Evolutionary conservation across 257 asterid genomes (phyloP).

Genomic region (Solanum boliviense): DNA sequence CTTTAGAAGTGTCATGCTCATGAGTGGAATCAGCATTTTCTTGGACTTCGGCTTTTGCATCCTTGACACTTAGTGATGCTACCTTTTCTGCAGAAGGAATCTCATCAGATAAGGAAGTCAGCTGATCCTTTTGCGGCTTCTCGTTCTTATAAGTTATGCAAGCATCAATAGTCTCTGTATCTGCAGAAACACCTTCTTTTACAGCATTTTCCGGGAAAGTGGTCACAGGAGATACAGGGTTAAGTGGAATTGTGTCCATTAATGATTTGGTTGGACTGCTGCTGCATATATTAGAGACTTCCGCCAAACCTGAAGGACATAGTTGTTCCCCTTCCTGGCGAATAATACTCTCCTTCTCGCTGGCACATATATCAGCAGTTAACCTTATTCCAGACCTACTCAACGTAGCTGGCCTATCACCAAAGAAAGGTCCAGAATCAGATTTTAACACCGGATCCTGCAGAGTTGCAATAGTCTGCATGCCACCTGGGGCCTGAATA

Average conservation of each 20-base stretch:
- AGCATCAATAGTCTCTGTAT: constrained; percentile 16
- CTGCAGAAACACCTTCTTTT: constrained; percentile 20
- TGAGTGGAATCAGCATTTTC: constrained; percentile 20
- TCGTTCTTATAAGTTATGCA: constrained; percentile 2
- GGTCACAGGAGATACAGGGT: constrained; percentile 10
- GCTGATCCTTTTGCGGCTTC: constrained; percentile 24
- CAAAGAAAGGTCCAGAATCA: constrained; percentile 22
- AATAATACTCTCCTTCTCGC: constrained; percentile 10
- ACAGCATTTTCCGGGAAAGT: constrained; percentile 6
- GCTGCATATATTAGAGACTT: constrained; percentile 19
- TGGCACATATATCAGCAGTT: constrained; percentile 11
- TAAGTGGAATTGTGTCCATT: constrained; percentile 9
- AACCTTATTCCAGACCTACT: constrained; percentile 21
- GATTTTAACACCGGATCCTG: constrained; percentile 14
- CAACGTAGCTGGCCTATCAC: constrained; percentile 14
- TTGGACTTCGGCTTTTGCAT: constrained; percentile 46
- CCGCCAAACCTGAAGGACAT: constrained; percentile 12
- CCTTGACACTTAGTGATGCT: constrained; percentile 40
- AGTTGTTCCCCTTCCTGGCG: constrained; percentile 21
- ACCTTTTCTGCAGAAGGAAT: constrained; percentile 60
- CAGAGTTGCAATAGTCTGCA: constrained; percentile 16
- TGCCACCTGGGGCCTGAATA: constrained; percentile 18
- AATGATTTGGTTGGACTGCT: constrained; percentile 3
- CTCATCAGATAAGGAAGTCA: constrained; percentile 61
- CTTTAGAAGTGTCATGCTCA: constrained; percentile 23